Base-by-base conservation (phyloP, 352 stramenopile genomes). In the Globisporangium rhizosaccharum region DNA sequence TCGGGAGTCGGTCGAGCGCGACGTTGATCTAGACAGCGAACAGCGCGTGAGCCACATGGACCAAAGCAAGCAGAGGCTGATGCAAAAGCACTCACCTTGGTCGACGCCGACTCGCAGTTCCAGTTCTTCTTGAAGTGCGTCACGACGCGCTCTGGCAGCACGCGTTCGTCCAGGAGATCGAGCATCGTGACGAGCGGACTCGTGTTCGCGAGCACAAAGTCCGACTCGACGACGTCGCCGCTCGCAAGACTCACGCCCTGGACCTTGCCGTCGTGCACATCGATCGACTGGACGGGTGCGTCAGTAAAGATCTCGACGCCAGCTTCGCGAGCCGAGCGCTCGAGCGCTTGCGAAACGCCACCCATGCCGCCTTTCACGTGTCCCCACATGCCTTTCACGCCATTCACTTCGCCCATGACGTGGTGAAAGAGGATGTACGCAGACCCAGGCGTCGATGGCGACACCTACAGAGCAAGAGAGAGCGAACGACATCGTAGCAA, bases 401-500 rank as follows among this genome's bases (percentile, higher is more conserved):
- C 88, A 45, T 92, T 90, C 18, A 92, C 82, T 72, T 97, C 89
- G 20, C 89, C 89, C 89, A 97, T 97, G 23, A 97, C 90, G 56
- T 96, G 89, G 49, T 97, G 89, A 26, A 97, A 88, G 20, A 97
- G 63, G 48, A 97, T 94, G 60, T 97, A 97, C 0, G 84, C 89
- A 2, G 86, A 96, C 45, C 89, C 89, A 47, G 86, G 85, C 11
- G 82, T 90, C 20, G 79, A 93, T 1, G 88, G 87, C 17, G 80
- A 90, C 17, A 92, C 68, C 82, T 92, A 54, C 1, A 30, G 30
- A 30, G 17, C 12, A 5, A 26, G 10, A 51, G 9, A 25, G 17
- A 33, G 28, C 28, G 6, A 3, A 33, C 33, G 30, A 39, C 10
- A 39, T 36, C 30, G 30, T 33, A 33, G 28, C 28, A 48, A 23